Percentiles rank a stretch among this genome's conserved stretches.
Conservation (phyloP, 257 asterid genomes). For the Gentiana straminea region DNA sequence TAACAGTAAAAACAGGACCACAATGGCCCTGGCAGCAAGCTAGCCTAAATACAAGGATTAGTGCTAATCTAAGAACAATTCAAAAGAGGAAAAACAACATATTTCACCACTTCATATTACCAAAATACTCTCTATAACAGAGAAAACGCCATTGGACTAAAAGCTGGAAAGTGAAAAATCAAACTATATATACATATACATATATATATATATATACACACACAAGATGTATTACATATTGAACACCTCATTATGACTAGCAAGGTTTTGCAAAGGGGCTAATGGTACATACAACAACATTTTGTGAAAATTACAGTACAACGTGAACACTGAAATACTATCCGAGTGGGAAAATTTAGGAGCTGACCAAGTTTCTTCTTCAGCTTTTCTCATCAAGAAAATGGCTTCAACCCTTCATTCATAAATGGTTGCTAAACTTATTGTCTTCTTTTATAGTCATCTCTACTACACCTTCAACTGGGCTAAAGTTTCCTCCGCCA, state of each 20-base stretch:
- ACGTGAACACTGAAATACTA: conserved; percentile 2
- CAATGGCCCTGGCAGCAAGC: too few relatives aligned
- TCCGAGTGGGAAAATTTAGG: conserved; percentile 13
- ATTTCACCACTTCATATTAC: too few relatives aligned
- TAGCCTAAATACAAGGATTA: too few relatives aligned
- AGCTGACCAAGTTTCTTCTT: conserved; percentile 7
- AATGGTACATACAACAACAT: conserved; percentile 42
- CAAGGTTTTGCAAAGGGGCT: conserved; percentile 23
- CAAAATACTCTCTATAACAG: conserved; percentile 6
- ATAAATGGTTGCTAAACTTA: conserved; percentile 54
- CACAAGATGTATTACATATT: conserved; percentile 67
- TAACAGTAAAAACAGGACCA: too few relatives aligned
- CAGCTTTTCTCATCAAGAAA: conserved; percentile 1
- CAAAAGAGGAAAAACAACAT: too few relatives aligned
- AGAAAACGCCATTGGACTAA: conserved; percentile 1
- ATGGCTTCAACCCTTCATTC: conserved; percentile 13
- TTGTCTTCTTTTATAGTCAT: conserved; percentile 86
- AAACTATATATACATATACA: conserved; percentile 36
- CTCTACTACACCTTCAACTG: conserved; percentile 52
- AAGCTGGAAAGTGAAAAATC: conserved; percentile 33
- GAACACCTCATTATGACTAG: conserved; percentile 38
- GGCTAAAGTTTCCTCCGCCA: conserved; percentile 15
- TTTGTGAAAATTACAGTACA: conserved; percentile 11
- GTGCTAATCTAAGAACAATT: too few relatives aligned
- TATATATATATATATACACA: conserved; percentile 41